These are phyloP conservation scores for Ambrosia hybrid DNA, from an alignment of 140 eudicot genomes.

Conservation along the genomic window DNA sequence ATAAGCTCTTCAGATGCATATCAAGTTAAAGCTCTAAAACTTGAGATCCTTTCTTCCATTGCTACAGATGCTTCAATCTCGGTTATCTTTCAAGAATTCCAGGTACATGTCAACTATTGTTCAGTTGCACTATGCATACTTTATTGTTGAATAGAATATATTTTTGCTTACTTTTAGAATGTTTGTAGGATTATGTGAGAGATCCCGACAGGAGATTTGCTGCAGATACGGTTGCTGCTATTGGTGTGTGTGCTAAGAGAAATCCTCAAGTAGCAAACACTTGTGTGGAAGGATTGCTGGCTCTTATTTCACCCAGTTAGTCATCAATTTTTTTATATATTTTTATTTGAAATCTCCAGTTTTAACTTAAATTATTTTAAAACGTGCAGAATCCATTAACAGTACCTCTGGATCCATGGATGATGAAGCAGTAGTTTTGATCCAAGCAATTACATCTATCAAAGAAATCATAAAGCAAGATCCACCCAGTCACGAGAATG, in stretches of 20 bases:
- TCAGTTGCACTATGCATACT: neutral
- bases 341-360: conserved; percentile 7
- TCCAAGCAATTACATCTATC: conserved; percentile 81
- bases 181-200: conserved; percentile 74
- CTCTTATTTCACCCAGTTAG: conserved; percentile 68
- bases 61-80: conserved; percentile 81
- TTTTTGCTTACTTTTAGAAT: neutral
- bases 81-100: conserved; percentile 80
- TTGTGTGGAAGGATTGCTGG: conserved; percentile 84
- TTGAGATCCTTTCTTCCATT: conserved; percentile 85
- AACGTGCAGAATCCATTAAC: conserved; percentile 55
- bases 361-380: conserved; percentile 15
- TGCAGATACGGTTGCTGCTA: conserved; percentile 96
- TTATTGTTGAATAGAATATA: conserved; percentile 3
- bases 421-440: conserved; percentile 67
- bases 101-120: conserved; percentile 47
- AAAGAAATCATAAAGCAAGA: conserved; percentile 72
- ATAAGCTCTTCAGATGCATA: conserved; percentile 72
- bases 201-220: conserved; percentile 97
- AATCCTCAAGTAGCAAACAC: conserved; percentile 67
- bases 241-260: conserved; percentile 82
- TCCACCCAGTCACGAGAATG: conserved; percentile 73
- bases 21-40: conserved; percentile 78
- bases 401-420: conserved; percentile 41
- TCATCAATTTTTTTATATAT: conserved; percentile 13